phyloP scores from a whole-genome alignment of 108 stramenopile genomes.

The Epipyxis sp. region DNA sequence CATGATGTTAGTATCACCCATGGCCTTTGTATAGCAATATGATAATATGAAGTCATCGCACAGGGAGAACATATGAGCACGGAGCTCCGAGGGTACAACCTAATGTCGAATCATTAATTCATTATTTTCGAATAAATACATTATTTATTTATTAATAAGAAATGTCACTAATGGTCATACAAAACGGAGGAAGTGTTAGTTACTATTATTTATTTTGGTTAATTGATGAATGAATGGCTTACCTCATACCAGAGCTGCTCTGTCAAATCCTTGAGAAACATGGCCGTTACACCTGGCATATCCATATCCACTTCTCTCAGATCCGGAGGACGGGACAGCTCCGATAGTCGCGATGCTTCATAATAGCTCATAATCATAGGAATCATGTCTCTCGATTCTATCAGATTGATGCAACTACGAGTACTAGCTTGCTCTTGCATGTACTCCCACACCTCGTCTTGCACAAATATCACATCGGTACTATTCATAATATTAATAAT shows the following conservation, averaged over 20 bases:
- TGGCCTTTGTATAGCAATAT: background rate
- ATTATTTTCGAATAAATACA: too few species aligned
- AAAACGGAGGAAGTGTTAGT: too few species aligned
- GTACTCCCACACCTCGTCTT: too few species aligned
- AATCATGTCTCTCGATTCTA: background rate
- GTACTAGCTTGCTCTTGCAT: too few species aligned
- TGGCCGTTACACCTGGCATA: background rate
- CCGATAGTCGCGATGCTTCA: slow-evolving; percentile 14
- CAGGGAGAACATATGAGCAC: too few species aligned
- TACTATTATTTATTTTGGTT: too few species aligned
- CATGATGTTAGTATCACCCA: background rate
- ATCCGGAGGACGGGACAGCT: slow-evolving; percentile 17
- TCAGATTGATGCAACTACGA: background rate
- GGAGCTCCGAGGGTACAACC: too few species aligned
- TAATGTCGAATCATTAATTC: too few species aligned
- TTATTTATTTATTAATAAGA: too few species aligned
- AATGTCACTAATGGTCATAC: too few species aligned
- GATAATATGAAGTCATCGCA: background rate
- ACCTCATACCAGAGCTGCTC: background rate
- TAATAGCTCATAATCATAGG: background rate
- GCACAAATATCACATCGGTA: background rate
- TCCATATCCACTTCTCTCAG: slow-evolving; percentile 16
- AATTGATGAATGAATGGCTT: too few species aligned
- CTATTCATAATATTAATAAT: too few species aligned
- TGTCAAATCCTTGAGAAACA: background rate